A percentile compares a stretch with the other conserved stretches of the same genome.
These are phyloP conservation scores for Onygena corvina DNA, from an alignment of 2,329 filamentous ascomycete species.

Conservation along the genomic window DNA sequence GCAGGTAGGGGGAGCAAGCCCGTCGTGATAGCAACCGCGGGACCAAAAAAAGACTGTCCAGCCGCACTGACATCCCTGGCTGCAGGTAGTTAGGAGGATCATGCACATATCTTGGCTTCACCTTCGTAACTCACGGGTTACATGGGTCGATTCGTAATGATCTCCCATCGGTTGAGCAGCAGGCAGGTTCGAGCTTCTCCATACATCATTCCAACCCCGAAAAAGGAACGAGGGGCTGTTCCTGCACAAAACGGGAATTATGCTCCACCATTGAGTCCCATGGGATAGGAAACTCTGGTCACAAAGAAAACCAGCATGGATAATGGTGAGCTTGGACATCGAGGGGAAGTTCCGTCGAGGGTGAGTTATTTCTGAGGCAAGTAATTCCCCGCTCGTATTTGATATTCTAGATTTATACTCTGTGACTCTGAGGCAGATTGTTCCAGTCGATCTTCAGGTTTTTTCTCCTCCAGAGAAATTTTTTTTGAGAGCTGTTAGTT, in stretches of 20 bases:
- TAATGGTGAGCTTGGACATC: background rate
- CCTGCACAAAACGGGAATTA: slow-evolving; percentile 7
- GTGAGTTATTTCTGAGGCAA: background rate
- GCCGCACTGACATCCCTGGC: slow-evolving; percentile 2
- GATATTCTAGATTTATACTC: no score
- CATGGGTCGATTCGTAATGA: slow-evolving; percentile 5
- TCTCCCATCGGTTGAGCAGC: background rate
- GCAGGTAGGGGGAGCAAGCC: background rate
- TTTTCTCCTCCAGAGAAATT: background rate
- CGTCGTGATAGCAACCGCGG: background rate
- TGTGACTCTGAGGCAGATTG: no score
- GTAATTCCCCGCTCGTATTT: background rate
- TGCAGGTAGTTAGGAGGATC: background rate
- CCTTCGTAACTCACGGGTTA: background rate
- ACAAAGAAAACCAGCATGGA: background rate
- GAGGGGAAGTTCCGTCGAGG: background rate
- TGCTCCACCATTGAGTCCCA: background rate
- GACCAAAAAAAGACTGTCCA: background rate
- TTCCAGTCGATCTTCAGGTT: background rate
- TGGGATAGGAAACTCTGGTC: slow-evolving; percentile 6
- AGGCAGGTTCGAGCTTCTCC: background rate
- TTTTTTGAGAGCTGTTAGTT: no score
- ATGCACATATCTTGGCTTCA: background rate
- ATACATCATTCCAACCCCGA: slow-evolving; percentile 1
- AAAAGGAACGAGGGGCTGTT: slow-evolving; percentile 9